Conservation (phyloP, 2,329 filamentous ascomycete species). For the Fusarium subtropicale region DNA sequence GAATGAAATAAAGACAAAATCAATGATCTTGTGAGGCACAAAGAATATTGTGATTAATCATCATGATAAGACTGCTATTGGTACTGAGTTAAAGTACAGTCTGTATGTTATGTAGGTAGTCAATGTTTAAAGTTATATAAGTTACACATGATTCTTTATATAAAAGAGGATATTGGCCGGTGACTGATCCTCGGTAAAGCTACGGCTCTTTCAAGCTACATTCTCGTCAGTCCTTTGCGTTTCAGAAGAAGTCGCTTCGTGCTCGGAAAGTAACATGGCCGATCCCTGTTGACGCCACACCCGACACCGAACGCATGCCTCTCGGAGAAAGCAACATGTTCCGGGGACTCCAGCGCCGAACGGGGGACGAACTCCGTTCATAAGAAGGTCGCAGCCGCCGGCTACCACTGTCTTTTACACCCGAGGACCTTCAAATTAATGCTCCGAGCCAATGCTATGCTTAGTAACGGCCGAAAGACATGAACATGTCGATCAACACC, state of each 20-base stretch:
- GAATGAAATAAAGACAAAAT: no score
- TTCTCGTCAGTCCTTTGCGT: no score
- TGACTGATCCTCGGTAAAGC: no score
- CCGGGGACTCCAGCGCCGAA: no score
- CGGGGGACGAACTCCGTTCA: neutral
- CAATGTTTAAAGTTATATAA: no score
- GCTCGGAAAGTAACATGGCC: accelerated
- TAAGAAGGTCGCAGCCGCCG: neutral
- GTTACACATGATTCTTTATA: no score
- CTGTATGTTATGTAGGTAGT: no score
- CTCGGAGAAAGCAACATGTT: neutral
- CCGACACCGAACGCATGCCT: neutral
- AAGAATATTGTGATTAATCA: accelerated
- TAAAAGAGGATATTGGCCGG: no score
- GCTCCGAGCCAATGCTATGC: neutral
- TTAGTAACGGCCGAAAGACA: neutral
- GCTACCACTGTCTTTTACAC: neutral
- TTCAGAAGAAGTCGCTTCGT: neutral
- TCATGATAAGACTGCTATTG: no score
- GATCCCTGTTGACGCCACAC: neutral
- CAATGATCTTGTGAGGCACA: no score
- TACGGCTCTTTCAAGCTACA: no score
- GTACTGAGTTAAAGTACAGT: no score
- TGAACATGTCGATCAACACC: neutral
- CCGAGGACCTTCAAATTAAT: neutral